Percentiles rank a stretch among this genome's conserved stretches.
These are phyloP conservation scores for Exophiala mesophila DNA, from an alignment of 2,329 filamentous ascomycete genomes.

Conservation along the genomic window DNA sequence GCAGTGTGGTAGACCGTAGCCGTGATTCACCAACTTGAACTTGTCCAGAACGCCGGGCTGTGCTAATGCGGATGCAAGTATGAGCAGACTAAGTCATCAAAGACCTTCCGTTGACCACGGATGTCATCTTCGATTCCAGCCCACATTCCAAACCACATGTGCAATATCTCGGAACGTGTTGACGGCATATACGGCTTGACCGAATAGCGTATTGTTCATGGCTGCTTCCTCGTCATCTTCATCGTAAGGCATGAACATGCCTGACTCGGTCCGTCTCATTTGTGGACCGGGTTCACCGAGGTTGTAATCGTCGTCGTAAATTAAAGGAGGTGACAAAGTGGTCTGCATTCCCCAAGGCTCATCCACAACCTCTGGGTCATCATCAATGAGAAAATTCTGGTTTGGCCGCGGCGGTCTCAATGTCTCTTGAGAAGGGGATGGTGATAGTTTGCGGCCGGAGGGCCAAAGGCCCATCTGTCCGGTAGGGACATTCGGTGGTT, in stretches of 20 bases:
- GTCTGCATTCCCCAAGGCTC: slow-evolving; percentile 41
- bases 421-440: slow-evolving; percentile 78
- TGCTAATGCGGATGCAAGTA: too few relatives aligned
- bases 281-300: slow-evolving; percentile 49
- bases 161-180: slow-evolving; percentile 62
- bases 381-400: slow-evolving; percentile 59
- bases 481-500: slow-evolving; percentile 41
- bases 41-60: background rate
- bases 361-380: slow-evolving; percentile 52
- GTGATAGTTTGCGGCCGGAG: slow-evolving; percentile 49
- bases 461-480: slow-evolving; percentile 39
- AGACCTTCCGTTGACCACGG: too few relatives aligned
- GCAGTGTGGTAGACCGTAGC: too few relatives aligned
- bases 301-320: slow-evolving; percentile 50
- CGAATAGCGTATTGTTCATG: slow-evolving; percentile 62
- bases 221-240: slow-evolving; percentile 56
- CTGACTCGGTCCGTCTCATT: slow-evolving; percentile 73
- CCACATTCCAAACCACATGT: slow-evolving; percentile 63
- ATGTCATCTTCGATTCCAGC: slow-evolving; percentile 42
- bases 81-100: too few relatives aligned
- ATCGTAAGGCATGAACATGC: slow-evolving; percentile 87
- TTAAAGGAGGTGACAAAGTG: slow-evolving; percentile 17
- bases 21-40: too few relatives aligned
- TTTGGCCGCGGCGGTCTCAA: slow-evolving; percentile 65
- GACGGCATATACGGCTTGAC: slow-evolving; percentile 73